Conservation (phyloP, 2,329 filamentous ascomycete species). For the Colletotrichum gloeosporioides region DNA sequence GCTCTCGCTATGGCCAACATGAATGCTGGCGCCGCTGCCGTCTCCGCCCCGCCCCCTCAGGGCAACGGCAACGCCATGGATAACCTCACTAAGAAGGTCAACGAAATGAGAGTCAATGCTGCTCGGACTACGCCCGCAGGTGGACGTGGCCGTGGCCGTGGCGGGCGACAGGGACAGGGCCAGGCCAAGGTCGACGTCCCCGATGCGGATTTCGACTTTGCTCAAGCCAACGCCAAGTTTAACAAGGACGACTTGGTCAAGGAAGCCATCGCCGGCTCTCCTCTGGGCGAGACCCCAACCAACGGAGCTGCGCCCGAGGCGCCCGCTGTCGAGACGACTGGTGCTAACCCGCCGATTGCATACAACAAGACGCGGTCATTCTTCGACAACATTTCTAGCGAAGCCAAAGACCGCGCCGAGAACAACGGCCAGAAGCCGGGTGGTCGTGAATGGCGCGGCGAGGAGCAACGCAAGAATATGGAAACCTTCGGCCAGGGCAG, state of each 20-base stretch:
- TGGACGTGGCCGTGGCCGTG: conserved; percentile 53
- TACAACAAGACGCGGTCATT: conserved; percentile 94
- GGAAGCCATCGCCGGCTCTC: conserved; percentile 84
- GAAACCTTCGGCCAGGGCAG: conserved; percentile 98
- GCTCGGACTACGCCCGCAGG: conserved; percentile 38
- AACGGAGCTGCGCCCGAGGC: conserved; percentile 43
- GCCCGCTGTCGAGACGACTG: conserved; percentile 29
- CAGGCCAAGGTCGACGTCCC: conserved; percentile 83
- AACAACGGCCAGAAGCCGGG: conserved; percentile 71
- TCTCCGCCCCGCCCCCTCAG: conserved; percentile 23
- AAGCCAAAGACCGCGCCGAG: conserved; percentile 86
- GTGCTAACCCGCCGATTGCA: conserved; percentile 42
- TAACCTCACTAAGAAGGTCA: conserved; percentile 76
- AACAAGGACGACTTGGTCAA: conserved; percentile 70
- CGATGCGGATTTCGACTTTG: conserved; percentile 91
- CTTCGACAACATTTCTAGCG: conserved; percentile 98
- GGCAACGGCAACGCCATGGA: conserved; percentile 60
- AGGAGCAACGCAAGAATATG: conserved; percentile 94
- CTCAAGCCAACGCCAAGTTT: conserved; percentile 55
- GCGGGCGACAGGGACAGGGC: conserved; percentile 42
- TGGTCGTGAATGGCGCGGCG: conserved; percentile 86
- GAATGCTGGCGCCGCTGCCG: conserved; percentile 37
- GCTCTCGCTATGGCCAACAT: conserved; percentile 81
- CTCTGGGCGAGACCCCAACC: conserved; percentile 56
- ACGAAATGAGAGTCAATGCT: conserved; percentile 76